phyloP scores from a whole-genome alignment of 2,329 filamentous ascomycete genomes.

The Pezicula radicicola region DNA sequence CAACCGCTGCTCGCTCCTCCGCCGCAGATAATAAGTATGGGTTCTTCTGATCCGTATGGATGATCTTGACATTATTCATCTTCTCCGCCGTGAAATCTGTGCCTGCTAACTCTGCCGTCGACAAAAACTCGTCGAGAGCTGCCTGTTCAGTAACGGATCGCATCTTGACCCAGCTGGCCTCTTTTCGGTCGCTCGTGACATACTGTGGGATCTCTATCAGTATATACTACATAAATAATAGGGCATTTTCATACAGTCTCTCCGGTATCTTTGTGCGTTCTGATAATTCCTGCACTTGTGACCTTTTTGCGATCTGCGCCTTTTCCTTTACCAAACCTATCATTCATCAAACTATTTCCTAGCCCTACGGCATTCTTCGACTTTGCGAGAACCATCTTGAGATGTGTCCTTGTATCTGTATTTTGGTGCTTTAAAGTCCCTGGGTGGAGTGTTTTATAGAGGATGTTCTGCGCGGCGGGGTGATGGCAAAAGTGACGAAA shows the following conservation, averaged over 20 bases:
- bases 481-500: conserved; percentile 7
- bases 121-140: conserved; percentile 93
- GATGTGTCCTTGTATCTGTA: background rate
- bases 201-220: conserved; percentile 52
- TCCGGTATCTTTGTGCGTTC: conserved; percentile 76
- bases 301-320: conserved; percentile 76
- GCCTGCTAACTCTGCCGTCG: conserved; percentile 92
- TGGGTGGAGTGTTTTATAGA: conserved; percentile 13
- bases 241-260: conserved; percentile 54
- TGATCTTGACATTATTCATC: conserved; percentile 98
- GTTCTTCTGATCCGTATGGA: conserved; percentile 94
- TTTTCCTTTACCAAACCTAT: conserved; percentile 93
- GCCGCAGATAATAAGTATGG: conserved; percentile 83
- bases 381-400: conserved; percentile 73
- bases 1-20: conserved; percentile 75
- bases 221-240: background rate
- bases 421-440: conserved; percentile 5
- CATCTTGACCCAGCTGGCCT: conserved; percentile 99
- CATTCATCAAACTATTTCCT: conserved; percentile 98
- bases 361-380: conserved; percentile 94
- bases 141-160: conserved; percentile 96
- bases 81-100: conserved; percentile 99
- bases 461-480: conserved; percentile 6
- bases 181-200: conserved; percentile 84
- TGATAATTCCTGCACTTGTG: conserved; percentile 48